These are phyloP conservation scores for Stenogyne calaminthoides DNA, from an alignment of 305 asterid species.

Conservation along the genomic window DNA sequence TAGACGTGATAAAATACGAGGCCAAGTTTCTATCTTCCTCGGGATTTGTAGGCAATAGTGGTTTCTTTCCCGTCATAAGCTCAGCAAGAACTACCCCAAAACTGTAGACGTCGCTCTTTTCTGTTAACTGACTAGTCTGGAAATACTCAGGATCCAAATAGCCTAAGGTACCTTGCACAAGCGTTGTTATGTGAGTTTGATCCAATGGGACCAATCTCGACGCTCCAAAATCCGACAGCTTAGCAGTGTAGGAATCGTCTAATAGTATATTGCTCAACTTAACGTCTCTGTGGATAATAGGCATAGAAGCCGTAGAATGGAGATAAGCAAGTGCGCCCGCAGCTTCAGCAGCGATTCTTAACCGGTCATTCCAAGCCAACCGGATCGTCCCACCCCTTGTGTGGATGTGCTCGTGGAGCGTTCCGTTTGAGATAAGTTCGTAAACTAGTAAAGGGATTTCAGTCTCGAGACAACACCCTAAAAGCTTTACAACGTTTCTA, in stretches of 20 bases:
- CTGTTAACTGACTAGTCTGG: conserved; percentile 34
- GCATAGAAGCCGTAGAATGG: conserved; percentile 44
- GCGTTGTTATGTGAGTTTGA: conserved; percentile 45
- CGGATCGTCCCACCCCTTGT: conserved; percentile 7
- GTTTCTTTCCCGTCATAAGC: conserved; percentile 41
- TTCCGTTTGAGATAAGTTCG: conserved; percentile 43
- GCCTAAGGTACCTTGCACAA: conserved; percentile 43
- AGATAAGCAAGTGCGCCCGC: conserved; percentile 45
- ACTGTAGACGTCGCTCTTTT: conserved; percentile 43
- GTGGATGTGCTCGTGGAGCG: conserved; percentile 43
- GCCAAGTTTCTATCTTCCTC: conserved; percentile 40
- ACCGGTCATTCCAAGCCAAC: conserved; percentile 40
- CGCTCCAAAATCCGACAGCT: conserved; percentile 43
- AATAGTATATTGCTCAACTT: conserved; percentile 43
- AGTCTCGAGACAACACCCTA: conserved; percentile 53
- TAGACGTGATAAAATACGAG: conserved; percentile 26
- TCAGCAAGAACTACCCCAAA: conserved; percentile 47
- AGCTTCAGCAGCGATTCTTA: conserved; percentile 42
- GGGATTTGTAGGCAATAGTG: conserved; percentile 25
- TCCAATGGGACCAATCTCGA: conserved; percentile 43
- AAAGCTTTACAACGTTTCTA: conserved; percentile 44
- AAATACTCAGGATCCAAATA: conserved; percentile 42
- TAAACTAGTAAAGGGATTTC: conserved; percentile 55
- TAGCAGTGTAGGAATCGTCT: conserved; percentile 37
- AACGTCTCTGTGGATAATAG: conserved; percentile 44